phyloP scores from a whole-genome alignment of 345 rosid genomes.

The Syzygium aqueum region DNA sequence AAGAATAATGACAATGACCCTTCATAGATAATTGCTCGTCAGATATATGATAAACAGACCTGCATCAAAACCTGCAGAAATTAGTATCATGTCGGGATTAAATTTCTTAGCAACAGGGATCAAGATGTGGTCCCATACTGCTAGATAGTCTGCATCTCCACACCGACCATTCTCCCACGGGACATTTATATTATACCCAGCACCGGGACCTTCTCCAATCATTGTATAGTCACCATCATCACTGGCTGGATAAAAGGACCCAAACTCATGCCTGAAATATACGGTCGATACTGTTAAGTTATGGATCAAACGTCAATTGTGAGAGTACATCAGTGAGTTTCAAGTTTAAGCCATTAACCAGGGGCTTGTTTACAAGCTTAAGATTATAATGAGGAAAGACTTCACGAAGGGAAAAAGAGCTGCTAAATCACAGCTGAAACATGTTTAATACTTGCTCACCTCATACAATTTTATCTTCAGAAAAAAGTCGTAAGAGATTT shows the following conservation, averaged over 20 bases:
- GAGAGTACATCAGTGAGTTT: background rate
- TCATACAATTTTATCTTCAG: background rate
- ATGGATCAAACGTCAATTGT: background rate
- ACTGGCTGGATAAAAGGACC: constrained; percentile 72
- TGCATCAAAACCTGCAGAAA: constrained; percentile 98
- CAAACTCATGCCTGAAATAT: constrained; percentile 72
- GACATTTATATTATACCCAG: constrained; percentile 87
- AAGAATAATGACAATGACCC: background rate
- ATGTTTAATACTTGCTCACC: background rate
- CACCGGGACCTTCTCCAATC: constrained; percentile 89
- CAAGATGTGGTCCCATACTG: constrained; percentile 88
- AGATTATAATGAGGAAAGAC: background rate
- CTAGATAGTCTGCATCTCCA: constrained; percentile 89
- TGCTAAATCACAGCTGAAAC: background rate
- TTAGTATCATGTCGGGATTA: constrained; percentile 61
- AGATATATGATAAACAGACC: constrained; percentile 27
- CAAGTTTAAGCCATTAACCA: background rate
- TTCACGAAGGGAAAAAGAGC: background rate
- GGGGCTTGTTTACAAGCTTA: background rate
- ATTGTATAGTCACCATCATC: constrained; percentile 70
- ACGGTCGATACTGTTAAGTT: background rate
- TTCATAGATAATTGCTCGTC: background rate
- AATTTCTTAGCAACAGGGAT: constrained; percentile 77
- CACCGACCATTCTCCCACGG: constrained; percentile 88
- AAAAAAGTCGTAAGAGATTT: background rate